Evolutionary conservation across 148 eudicot species (phyloP).

Genomic region (Nepenthes mirabilis): DNA sequence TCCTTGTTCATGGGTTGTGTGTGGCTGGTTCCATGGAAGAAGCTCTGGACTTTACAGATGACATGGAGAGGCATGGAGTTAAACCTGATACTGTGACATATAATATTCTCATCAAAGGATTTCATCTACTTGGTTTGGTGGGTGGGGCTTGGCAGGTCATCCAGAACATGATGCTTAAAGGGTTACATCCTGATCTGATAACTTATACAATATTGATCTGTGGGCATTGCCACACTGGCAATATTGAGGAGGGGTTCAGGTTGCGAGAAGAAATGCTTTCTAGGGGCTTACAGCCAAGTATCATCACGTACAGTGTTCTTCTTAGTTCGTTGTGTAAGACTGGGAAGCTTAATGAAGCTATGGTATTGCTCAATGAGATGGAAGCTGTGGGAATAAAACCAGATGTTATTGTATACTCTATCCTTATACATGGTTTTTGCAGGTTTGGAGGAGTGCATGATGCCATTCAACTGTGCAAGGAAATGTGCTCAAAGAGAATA

Average conservation of each 20-base stretch:
- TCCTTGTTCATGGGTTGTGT: conserved; percentile 67
- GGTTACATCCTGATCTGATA: conserved; percentile 28
- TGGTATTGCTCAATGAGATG: conserved; percentile 44
- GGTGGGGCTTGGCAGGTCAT: conserved; percentile 27
- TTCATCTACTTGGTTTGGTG: conserved; percentile 43
- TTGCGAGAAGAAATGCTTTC: conserved; percentile 54
- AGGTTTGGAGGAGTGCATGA: conserved; percentile 41
- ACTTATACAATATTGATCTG: conserved; percentile 51
- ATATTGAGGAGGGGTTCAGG: conserved; percentile 37
- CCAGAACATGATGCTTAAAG: conserved; percentile 30
- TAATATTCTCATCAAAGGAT: conserved; percentile 68
- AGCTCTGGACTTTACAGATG: conserved; percentile 44
- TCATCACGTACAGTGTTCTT: conserved; percentile 35
- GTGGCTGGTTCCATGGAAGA: conserved; percentile 62
- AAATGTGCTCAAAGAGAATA: conserved; percentile 38
- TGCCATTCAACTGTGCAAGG: conserved; percentile 41
- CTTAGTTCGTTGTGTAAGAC: conserved; percentile 54
- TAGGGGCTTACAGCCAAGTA: conserved; percentile 35
- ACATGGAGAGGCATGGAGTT: conserved; percentile 68
- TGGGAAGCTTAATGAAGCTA: conserved; percentile 39
- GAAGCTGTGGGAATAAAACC: conserved; percentile 36
- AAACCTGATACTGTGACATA: conserved; percentile 62
- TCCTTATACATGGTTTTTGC: conserved; percentile 62
- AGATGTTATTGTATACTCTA: conserved; percentile 51
- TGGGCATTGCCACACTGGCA: conserved; percentile 52